phyloP scores from a whole-genome alignment of 306 rosid genomes.

The Spatholobus suberectus region DNA sequence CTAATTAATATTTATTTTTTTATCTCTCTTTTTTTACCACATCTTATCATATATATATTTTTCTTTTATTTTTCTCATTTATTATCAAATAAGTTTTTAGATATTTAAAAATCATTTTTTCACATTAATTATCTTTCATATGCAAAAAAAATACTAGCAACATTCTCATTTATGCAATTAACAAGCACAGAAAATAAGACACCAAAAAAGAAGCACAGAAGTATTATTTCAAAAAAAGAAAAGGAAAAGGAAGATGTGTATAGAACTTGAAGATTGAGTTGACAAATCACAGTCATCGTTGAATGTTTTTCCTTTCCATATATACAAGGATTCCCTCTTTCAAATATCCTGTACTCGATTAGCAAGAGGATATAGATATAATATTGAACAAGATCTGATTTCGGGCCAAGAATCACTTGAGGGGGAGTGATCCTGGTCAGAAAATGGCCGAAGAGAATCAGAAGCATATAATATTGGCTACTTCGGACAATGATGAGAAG shows the following conservation, averaged over 20 bases:
- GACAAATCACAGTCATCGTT: neutral
- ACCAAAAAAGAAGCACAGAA: neutral
- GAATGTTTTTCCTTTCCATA: conserved; percentile 15
- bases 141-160: too few species aligned
- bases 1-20: too few species aligned
- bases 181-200: neutral
- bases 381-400: conserved; percentile 34
- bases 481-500: conserved; percentile 34
- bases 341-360: neutral
- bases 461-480: neutral
- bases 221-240: neutral
- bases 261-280: neutral
- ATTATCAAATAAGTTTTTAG: too few species aligned
- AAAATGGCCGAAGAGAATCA: conserved; percentile 42
- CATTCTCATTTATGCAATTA: too few species aligned
- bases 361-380: conserved; percentile 31
- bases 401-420: conserved; percentile 1
- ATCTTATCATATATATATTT: too few species aligned
- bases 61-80: too few species aligned
- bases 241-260: neutral
- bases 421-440: conserved; percentile 18
- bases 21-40: too few species aligned
- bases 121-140: too few species aligned
- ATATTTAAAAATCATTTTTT: too few species aligned
- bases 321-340: conserved; percentile 6